Evolutionary conservation across 805 yeast species (phyloP), one percentile per base, ranked within the genome.

Genomic region (Ogataea angusta): DNA sequence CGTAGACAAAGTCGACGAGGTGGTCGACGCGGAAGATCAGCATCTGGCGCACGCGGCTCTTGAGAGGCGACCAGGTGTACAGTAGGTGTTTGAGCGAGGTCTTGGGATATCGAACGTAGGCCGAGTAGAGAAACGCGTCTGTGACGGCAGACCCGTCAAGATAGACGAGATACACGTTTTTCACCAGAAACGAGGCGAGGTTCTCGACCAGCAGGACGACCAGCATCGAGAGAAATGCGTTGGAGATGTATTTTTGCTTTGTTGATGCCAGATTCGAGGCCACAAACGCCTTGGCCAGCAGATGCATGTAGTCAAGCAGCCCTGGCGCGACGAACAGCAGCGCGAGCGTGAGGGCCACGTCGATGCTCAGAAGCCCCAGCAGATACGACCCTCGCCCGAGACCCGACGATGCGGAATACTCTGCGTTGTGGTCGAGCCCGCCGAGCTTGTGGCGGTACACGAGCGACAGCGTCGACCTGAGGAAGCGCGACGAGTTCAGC

Each of bases 211-310:
- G 10, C 8, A 59, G 24, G 3, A 60, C 33, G 3, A 59, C 28
- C 4, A 51, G 10, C 18, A 56, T 34, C 5, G 66, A 49, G 3
- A 53, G 21, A 2, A 63, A 14, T 4, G 68, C 63, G 48, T 63
- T 64, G 7, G 53, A 24, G 5, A 54, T 38, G 24, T 54, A 52
- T 35, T 60, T 47, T 33, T 54, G 48, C 35, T 48, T 54, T 6
- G 60, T 48, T 1, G 67, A 60, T 0, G 66, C 60, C 16, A 65
- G 30, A 18, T 49, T 60, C 10, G 66, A 53, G 1, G 67, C 67
- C n/a, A 65, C 49, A 28, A 60, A 49, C 0, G 67, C 59, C 43
- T 63, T 64, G 6, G 67, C 60, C 24, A 62, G 43, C 9, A 63
- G 23, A 29, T 56, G 52, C 2, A 54, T 36, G 30, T 54, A 62